Percentiles rank a stretch among this genome's conserved stretches.
Conservation (phyloP, 1,284 basidiomycete species). For the Irpex sp. region DNA sequence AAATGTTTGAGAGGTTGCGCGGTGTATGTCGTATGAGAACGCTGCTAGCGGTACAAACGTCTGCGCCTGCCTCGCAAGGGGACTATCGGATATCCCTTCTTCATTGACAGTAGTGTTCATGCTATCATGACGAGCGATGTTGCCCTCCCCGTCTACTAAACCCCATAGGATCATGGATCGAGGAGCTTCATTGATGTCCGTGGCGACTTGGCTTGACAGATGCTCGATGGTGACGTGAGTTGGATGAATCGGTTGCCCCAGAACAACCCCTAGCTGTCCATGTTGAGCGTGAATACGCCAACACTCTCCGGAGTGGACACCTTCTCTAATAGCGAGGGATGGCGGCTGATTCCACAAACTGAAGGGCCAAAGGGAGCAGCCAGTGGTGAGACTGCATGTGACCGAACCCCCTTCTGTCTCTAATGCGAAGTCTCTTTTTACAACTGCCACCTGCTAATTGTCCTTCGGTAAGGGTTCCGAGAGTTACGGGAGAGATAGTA, state of each 20-base stretch:
- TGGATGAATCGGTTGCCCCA: constrained; percentile 4
- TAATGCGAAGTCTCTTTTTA: not conserved
- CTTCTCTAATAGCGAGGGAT: constrained; percentile 1
- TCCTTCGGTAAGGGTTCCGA: not conserved
- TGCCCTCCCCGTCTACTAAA: constrained; percentile 3
- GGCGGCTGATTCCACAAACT: not conserved
- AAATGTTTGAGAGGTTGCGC: constrained; percentile 8
- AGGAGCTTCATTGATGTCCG: constrained; percentile 8
- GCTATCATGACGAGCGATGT: not conserved
- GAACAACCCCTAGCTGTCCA: constrained; percentile 5
- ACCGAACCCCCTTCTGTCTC: not conserved
- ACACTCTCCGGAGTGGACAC: constrained; percentile 4
- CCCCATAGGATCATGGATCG: constrained; percentile 9
- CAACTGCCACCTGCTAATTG: not conserved
- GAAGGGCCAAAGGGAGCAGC: not conserved
- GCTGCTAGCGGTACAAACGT: constrained; percentile 2
- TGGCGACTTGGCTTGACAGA: constrained; percentile 1
- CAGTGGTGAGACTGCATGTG: not conserved
- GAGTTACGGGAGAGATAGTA: not conserved
- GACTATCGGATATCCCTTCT: not conserved
- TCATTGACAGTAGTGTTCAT: not conserved
- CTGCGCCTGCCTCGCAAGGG: not conserved
- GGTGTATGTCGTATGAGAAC: constrained; percentile 7
- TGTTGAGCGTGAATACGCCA: not conserved
- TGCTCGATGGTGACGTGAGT: constrained; percentile 12